Evolutionary conservation across 2,329 filamentous ascomycete genomes (phyloP).

Genomic region (Cadophora malorum): DNA sequence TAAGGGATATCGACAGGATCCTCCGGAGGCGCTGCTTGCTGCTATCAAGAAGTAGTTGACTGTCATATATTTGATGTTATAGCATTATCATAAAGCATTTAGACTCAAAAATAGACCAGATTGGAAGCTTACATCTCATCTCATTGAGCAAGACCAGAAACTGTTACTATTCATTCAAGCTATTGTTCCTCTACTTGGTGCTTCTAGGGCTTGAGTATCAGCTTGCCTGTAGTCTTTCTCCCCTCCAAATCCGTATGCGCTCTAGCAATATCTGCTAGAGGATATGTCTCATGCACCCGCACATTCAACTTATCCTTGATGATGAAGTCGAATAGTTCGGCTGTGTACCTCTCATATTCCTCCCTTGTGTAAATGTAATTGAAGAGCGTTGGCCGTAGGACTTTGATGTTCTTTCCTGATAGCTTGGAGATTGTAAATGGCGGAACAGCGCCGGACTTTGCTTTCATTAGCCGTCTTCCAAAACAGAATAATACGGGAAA

Average conservation of each 20-base stretch:
- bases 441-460: slow-evolving; percentile 72
- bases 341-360: slow-evolving; percentile 73
- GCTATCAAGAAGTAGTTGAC: slow-evolving; percentile 53
- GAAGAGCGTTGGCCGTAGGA: slow-evolving; percentile 77
- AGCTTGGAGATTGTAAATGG: slow-evolving; percentile 65
- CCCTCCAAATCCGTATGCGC: slow-evolving; percentile 83
- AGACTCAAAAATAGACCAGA: slow-evolving; percentile 17
- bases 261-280: slow-evolving; percentile 71
- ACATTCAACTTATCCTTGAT: slow-evolving; percentile 72
- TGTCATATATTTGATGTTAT: neutral
- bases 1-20: slow-evolving; percentile 88
- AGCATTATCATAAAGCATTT: neutral
- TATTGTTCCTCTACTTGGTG: neutral
- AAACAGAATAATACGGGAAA: neutral
- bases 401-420: slow-evolving; percentile 75
- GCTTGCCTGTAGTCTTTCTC: slow-evolving; percentile 83
- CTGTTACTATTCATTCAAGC: neutral
- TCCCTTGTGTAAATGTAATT: slow-evolving; percentile 73
- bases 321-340: slow-evolving; percentile 77
- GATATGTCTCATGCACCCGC: slow-evolving; percentile 78
- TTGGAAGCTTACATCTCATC: neutral
- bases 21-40: slow-evolving; percentile 82
- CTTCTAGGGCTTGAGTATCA: slow-evolving; percentile 71
- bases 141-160: neutral
- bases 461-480: neutral